These are phyloP conservation scores for Glebionis coronaria DNA, from an alignment of 129 eudicot species.

Conservation along the genomic window DNA sequence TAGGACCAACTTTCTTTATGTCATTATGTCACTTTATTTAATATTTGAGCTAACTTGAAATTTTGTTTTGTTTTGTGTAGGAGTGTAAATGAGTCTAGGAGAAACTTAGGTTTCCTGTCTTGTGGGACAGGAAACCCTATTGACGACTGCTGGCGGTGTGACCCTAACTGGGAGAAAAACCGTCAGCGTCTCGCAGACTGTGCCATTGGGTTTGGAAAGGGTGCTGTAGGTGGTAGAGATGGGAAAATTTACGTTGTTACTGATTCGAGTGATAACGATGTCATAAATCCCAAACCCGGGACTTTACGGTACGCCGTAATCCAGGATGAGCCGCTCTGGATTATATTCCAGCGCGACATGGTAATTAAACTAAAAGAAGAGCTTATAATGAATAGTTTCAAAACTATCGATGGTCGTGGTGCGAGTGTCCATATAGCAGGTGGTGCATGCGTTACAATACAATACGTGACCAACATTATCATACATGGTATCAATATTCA, in stretches of 20 bases:
- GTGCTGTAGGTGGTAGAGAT: constrained; percentile 67
- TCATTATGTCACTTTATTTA: constrained; percentile 3
- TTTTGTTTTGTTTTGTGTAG: constrained; percentile 32
- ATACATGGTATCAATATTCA: constrained; percentile 68
- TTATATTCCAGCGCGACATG: constrained; percentile 69
- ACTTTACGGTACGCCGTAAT: constrained; percentile 69
- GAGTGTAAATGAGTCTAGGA: constrained; percentile 61
- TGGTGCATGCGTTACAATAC: constrained; percentile 75
- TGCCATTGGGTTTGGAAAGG: constrained; percentile 70
- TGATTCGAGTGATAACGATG: constrained; percentile 57
- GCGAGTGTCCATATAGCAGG: constrained; percentile 84
- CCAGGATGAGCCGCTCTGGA: constrained; percentile 77
- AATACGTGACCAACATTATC: constrained; percentile 64
- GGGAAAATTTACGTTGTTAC: constrained; percentile 66
- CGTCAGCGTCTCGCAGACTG: constrained; percentile 76
- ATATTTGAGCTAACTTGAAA: neutral
- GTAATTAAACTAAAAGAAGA: constrained; percentile 61
- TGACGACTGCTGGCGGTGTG: constrained; percentile 90
- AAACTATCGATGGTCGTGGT: constrained; percentile 83
- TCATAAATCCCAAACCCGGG: constrained; percentile 66
- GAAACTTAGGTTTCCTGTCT: constrained; percentile 59
- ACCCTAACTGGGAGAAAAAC: constrained; percentile 59
- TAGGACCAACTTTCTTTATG: neutral
- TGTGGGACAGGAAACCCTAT: constrained; percentile 83
- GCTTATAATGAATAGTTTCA: constrained; percentile 65